Percentiles rank a stretch among this genome's conserved stretches.
Evolutionary conservation across 169 alveolate genomes (phyloP).

Genomic region (Pseudocohnilembus persalinus): DNA sequence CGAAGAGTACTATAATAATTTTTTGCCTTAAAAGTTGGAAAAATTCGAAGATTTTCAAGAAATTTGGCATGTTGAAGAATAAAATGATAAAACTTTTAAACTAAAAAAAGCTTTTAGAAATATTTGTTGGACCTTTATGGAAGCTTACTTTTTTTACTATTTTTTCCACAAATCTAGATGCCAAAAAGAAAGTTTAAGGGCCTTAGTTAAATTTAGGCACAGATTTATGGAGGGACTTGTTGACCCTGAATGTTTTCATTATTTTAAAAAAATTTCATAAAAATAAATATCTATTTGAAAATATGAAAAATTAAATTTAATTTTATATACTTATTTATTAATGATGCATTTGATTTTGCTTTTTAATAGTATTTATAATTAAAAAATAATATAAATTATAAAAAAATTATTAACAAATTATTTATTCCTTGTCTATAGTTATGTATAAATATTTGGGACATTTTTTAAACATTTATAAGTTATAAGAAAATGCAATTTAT

Average conservation of each 20-base stretch:
- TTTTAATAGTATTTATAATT: too few species aligned
- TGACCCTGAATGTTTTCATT: constrained; percentile 15
- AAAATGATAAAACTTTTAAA: background rate
- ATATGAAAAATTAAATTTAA: too few species aligned
- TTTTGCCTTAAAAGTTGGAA: constrained; percentile 3
- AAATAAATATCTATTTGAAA: too few species aligned
- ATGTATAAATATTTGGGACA: too few species aligned
- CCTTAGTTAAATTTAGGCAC: constrained; percentile 5
- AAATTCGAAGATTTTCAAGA: constrained; percentile 12
- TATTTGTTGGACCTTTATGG: constrained; percentile 11
- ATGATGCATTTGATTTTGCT: too few species aligned
- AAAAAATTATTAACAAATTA: too few species aligned
- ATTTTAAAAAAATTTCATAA: constrained; percentile 1
- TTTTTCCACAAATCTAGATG: background rate
- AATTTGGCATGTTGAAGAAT: constrained; percentile 12
- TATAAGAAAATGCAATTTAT: too few species aligned
- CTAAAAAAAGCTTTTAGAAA: constrained; percentile 12
- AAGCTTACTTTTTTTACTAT: background rate
- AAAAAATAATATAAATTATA: too few species aligned
- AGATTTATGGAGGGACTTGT: constrained; percentile 22
- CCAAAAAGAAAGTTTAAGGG: constrained; percentile 1
- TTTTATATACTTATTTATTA: too few species aligned
- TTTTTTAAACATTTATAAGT: too few species aligned
- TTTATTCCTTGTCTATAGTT: too few species aligned
- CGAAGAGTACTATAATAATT: constrained; percentile 3